These are phyloP conservation scores for Lactuca saligna DNA, from an alignment of 129 eudicot species.

Conservation along the genomic window DNA sequence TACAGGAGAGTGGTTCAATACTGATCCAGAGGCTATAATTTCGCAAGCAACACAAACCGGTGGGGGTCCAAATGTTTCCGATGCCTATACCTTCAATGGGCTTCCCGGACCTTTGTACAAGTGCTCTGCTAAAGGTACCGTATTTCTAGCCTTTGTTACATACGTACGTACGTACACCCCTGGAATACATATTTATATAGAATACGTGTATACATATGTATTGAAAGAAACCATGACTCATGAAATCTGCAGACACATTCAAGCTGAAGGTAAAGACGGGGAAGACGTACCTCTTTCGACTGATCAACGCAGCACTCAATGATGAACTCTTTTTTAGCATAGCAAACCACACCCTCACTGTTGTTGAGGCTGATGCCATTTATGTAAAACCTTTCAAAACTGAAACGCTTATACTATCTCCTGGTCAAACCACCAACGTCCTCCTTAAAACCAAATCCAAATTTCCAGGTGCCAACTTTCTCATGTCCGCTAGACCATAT, in stretches of 20 bases:
- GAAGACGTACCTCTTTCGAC: conserved; percentile 40
- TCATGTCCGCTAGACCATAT: conserved; percentile 16
- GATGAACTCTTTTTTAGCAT: conserved; percentile 28
- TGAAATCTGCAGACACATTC: conserved; percentile 31
- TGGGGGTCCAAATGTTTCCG: conserved; percentile 61
- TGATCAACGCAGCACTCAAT: conserved; percentile 30
- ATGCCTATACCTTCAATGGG: conserved; percentile 33
- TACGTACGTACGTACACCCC: no score
- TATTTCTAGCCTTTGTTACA: background rate
- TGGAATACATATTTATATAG: no score
- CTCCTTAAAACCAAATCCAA: conserved; percentile 46
- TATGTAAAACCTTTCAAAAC: conserved; percentile 40
- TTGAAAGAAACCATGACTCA: background rate
- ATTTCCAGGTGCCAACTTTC: conserved; percentile 41
- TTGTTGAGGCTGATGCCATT: conserved; percentile 43
- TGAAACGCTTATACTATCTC: conserved; percentile 39
- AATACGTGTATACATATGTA: no score
- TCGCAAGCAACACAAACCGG: conserved; percentile 59
- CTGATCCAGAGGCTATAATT: conserved; percentile 57
- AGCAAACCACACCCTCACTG: conserved; percentile 40
- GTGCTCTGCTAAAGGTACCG: conserved; percentile 30
- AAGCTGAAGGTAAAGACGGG: conserved; percentile 37
- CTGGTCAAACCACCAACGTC: conserved; percentile 66
- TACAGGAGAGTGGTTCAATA: conserved; percentile 71
- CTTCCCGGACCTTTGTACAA: conserved; percentile 34